Percentiles rank a stretch among this genome's conserved stretches.
Evolutionary conservation across 2,329 filamentous ascomycete species (phyloP).

Genomic region (Dactylellina sp.): DNA sequence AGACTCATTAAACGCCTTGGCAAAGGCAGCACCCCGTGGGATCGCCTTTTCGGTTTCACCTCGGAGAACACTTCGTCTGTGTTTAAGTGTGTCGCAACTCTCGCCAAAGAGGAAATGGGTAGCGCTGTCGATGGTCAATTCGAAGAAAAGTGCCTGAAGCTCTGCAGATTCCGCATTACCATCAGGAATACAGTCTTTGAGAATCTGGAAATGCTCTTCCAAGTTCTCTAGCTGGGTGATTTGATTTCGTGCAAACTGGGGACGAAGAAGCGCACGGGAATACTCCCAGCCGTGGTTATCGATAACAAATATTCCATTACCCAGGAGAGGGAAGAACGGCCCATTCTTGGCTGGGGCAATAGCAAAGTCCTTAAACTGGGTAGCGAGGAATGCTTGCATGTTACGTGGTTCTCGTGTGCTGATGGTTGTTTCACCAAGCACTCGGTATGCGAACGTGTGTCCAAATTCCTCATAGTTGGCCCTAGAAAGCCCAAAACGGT

Average conservation of each 20-base stretch:
- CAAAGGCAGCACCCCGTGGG: slow-evolving; percentile 9
- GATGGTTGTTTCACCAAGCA: slow-evolving; percentile 71
- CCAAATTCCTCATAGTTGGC: slow-evolving; percentile 16
- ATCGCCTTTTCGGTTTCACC: slow-evolving; percentile 36
- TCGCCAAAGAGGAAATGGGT: slow-evolving; percentile 88
- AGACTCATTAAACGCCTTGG: slow-evolving; percentile 14
- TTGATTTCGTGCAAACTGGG: slow-evolving; percentile 87
- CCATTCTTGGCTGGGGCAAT: slow-evolving; percentile 5
- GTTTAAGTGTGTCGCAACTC: slow-evolving; percentile 14
- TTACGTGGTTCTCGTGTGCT: slow-evolving; percentile 88
- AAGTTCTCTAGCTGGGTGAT: slow-evolving; percentile 84
- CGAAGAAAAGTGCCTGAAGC: slow-evolving; percentile 81
- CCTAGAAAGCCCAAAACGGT: neutral
- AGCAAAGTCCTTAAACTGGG: slow-evolving; percentile 83
- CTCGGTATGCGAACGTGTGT: slow-evolving; percentile 5
- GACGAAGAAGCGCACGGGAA: slow-evolving; percentile 82
- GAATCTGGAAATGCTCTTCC: slow-evolving; percentile 78
- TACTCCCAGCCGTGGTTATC: slow-evolving; percentile 83
- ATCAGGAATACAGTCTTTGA: slow-evolving; percentile 76
- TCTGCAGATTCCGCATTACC: slow-evolving; percentile 70
- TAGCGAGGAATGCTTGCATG: slow-evolving; percentile 88
- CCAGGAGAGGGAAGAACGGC: slow-evolving; percentile 70
- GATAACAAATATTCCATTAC: slow-evolving; percentile 81
- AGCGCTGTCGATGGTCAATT: slow-evolving; percentile 84
- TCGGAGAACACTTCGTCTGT: slow-evolving; percentile 17